Conservation (phyloP, 2,329 filamentous ascomycete species). For the Cadophora sp. region DNA sequence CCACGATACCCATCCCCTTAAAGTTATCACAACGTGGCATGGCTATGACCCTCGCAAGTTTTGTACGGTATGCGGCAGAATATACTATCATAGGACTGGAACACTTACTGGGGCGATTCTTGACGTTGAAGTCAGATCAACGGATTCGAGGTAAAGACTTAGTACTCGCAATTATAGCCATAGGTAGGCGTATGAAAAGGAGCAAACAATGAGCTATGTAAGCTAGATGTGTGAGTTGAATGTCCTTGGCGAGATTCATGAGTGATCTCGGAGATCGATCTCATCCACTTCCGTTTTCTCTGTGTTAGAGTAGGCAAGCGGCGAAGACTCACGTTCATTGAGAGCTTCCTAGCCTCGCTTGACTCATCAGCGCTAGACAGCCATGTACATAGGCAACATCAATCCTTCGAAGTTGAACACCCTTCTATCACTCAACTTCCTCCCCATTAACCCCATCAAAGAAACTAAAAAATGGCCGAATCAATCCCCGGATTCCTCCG, state of each 20-base stretch:
- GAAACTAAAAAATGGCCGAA: not conserved
- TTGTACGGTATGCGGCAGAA: not conserved
- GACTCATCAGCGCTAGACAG: not conserved
- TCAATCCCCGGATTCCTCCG: slow-evolving; percentile 7
- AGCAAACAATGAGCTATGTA: not conserved
- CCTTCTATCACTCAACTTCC: not conserved
- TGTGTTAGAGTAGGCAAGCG: too few relatives aligned
- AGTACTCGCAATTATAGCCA: not conserved
- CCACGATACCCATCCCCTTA: not conserved
- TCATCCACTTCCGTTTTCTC: too few relatives aligned
- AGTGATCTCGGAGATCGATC: too few relatives aligned
- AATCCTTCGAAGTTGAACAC: not conserved
- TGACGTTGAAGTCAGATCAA: not conserved
- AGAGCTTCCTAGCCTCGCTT: not conserved
- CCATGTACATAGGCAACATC: not conserved
- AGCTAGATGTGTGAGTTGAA: not conserved
- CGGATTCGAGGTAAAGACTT: not conserved
- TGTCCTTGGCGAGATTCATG: not conserved
- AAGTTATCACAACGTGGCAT: not conserved
- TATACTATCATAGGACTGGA: not conserved
- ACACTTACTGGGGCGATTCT: not conserved
- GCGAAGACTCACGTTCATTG: not conserved
- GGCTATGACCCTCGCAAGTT: not conserved
- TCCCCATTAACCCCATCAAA: not conserved
- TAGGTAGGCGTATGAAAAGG: not conserved